Percentiles rank a stretch among this genome's conserved stretches.
Evolutionary conservation across 148 eudicot genomes (phyloP).

Genomic region (Salicornia ramosissima): DNA sequence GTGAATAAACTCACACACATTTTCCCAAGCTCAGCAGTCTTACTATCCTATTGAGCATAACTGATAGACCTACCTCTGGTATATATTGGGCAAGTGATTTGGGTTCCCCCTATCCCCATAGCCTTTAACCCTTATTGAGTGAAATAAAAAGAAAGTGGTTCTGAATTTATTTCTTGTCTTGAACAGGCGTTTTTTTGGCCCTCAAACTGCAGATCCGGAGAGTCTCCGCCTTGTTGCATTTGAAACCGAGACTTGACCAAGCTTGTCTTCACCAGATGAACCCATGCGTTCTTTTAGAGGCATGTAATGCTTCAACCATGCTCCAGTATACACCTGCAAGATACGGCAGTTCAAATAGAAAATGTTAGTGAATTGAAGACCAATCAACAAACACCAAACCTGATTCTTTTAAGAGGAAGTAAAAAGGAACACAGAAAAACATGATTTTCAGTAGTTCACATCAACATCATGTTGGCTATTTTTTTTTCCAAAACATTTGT

Average conservation of each 20-base stretch:
- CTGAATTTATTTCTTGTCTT: not conserved
- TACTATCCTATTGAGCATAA: too few species aligned
- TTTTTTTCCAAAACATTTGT: too few species aligned
- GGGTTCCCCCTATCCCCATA: not conserved
- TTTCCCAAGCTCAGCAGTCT: too few species aligned
- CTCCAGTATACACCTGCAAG: conserved; percentile 79
- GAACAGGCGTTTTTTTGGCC: not conserved
- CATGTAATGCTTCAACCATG: conserved; percentile 66
- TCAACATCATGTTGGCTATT: not conserved
- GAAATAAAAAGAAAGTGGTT: not conserved
- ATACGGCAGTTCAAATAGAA: not conserved
- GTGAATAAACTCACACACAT: too few species aligned
- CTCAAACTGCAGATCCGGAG: conserved; percentile 64
- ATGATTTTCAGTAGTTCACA: not conserved
- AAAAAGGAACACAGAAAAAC: not conserved
- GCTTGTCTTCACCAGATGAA: conserved; percentile 41
- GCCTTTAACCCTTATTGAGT: conserved; percentile 5
- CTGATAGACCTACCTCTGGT: too few species aligned
- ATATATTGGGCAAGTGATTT: too few species aligned
- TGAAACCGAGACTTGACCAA: conserved; percentile 74
- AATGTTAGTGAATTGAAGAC: not conserved
- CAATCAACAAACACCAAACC: not conserved
- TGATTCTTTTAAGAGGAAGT: not conserved
- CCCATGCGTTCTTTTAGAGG: conserved; percentile 55
- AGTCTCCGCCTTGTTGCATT: conserved; percentile 85